Evolutionary conservation across 2,329 filamentous ascomycete species (phyloP), one percentile per base, ranked within the genome.

Genomic region (Septoria linicola): DNA sequence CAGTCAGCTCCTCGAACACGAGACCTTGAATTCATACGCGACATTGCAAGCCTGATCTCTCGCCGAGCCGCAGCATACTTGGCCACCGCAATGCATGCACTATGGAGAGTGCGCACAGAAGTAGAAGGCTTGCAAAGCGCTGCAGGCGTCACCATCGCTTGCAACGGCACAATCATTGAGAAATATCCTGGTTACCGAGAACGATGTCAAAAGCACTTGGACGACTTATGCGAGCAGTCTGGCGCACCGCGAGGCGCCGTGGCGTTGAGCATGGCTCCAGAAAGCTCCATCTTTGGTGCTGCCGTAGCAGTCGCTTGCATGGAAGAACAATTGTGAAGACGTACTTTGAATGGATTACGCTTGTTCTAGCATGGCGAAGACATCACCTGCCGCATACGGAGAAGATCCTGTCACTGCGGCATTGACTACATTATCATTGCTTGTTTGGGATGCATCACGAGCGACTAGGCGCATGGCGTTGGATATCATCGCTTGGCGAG

Each of bases 121-220:
- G 70, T 71, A 7, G 79, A 82, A 58, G 73, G 68, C 10, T 47
- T 73, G 10, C 60, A 64, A 34, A 51, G 58, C 3, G 66, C 66
- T 6, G 70, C 66, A 17, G 67, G 65, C 53, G 67, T 75, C 45
- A 72, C 73, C 34, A 73, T 92, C n/a, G 85, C 85, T 3, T 91
- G 85, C 70, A 90, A 89, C 64, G 88, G 88, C 37, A 87, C 84
- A 21, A 86, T 92, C 42, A 83, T 91, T 44, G 87, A 91, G 69
- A 84, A 85, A 61, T 92, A 91, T 64, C 87, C 88, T 0, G 73
- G 75, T 6, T 92, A 89, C 67, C 73, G 79, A 17, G 70, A 68
- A 25, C 76, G 72, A 35, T 84, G 83, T 62, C 87, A 91, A 66
- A 66, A 66, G 4, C 82, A 83, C 59, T 70, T 91, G 40, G 75